A percentile compares a stretch with the other conserved stretches of the same genome.
These are phyloP conservation scores for Trametes sp. DNA, from an alignment of 1,284 basidiomycete species.

Conservation along the genomic window DNA sequence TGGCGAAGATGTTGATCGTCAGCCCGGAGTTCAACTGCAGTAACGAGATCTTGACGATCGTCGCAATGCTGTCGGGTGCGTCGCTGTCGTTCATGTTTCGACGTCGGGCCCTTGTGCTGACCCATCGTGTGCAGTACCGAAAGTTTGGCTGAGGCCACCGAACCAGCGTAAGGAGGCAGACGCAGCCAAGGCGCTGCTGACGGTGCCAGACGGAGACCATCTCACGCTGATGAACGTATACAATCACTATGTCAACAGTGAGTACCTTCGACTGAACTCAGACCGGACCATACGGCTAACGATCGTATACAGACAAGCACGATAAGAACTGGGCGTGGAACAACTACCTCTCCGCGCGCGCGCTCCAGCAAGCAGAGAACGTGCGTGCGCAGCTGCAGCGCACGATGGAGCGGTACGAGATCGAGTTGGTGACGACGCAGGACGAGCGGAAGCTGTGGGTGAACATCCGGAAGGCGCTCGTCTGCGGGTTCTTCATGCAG, in stretches of 20 bases:
- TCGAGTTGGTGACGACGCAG: constrained; percentile 81
- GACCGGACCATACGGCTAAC: too few relatives aligned
- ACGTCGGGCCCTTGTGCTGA: background rate
- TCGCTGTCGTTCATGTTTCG: constrained; percentile 11
- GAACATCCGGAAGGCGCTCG: constrained; percentile 86
- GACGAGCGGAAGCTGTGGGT: constrained; percentile 84
- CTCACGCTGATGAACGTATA: constrained; percentile 96
- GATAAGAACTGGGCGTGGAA: constrained; percentile 94
- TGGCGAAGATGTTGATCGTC: constrained; percentile 94
- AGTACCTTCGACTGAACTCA: constrained; percentile 17
- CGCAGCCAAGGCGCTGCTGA: constrained; percentile 88
- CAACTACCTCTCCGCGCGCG: constrained; percentile 88
- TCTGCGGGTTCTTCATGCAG: constrained; percentile 99
- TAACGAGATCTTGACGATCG: constrained; percentile 95
- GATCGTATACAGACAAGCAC: constrained; percentile 59
- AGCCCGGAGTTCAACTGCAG: constrained; percentile 97
- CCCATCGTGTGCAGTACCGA: constrained; percentile 70
- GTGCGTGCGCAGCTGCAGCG: constrained; percentile 93
- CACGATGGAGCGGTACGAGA: constrained; percentile 92
- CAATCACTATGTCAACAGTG: constrained; percentile 91
- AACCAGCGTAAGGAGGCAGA: constrained; percentile 92
- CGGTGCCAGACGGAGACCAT: constrained; percentile 96
- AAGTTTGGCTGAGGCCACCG: constrained; percentile 92
- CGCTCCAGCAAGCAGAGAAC: constrained; percentile 93
- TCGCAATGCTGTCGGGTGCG: constrained; percentile 93